Base-by-base conservation (phyloP, 768 basidiomycete species). In the Neoboletus magnificus region DNA sequence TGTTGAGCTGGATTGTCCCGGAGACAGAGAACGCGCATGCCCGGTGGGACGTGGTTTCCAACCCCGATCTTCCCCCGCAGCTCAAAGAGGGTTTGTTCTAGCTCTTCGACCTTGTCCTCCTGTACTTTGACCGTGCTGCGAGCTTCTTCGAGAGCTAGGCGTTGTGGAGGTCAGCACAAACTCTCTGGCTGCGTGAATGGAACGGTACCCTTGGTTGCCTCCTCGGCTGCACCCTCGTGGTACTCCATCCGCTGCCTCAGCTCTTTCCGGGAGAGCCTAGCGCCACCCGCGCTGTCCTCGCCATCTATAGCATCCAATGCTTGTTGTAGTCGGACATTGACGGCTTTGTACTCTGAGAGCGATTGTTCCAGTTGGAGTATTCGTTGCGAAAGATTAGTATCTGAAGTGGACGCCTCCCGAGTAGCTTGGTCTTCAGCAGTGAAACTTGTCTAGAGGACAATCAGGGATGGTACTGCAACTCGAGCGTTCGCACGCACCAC, bases 11-110 rank as follows among this genome's bases (percentile, higher is more conserved):
- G 95, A 62, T 94, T 95, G 43, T 88, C 84, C 9, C 71, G 72
- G 60, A 95, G 71, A 47, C 82, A 79, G n/a, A 92, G 70, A 1
- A 92, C 79, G 5, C 87, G 84, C 20, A 81, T 76, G 37, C 82
- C 82, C 0, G 87, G 87, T 0, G 91, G 89, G 0, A 91, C 77
- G 60, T 91, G 87, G 40, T 85, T 74, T 4, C 91, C 92, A 0
- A 80, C 82, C 0, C 84, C 90, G 27, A 91, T 85, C 67, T 89
- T 85, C 1, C 90, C 90, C 4, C 80, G 73, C 2, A 92, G 77
- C 50, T 93, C 89, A 65, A 89, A 91, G 9, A 93, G 79, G 11
- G 79, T 77, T 66, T 93, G 91, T 62, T 91, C 88, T 36, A 92
- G 78, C n/a, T 74, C 66, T 25, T 91, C 90, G 33, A 90, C 82